Percentiles rank a stretch among this genome's conserved stretches.
phyloP scores from a whole-genome alignment of 768 basidiomycete species.

The Leccinum barrowsii region DNA sequence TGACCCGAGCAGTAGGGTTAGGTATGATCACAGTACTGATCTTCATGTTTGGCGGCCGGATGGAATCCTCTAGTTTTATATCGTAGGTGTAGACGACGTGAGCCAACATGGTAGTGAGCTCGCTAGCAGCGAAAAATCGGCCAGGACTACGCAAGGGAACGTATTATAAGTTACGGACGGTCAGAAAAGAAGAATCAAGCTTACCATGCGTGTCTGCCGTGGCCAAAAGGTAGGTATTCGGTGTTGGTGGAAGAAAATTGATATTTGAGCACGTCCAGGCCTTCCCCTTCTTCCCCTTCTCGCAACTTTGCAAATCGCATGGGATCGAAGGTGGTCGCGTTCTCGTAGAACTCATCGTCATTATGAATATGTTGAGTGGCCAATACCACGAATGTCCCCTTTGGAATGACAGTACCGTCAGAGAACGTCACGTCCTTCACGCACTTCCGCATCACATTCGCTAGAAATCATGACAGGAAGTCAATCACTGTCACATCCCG shows the following conservation, averaged over 20 bases:
- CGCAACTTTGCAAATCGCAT: neutral
- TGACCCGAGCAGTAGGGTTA: neutral
- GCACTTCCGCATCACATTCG: conserved; percentile 7
- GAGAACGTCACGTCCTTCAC: conserved; percentile 26
- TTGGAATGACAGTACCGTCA: conserved; percentile 37
- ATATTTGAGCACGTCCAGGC: neutral
- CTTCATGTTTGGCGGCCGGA: neutral
- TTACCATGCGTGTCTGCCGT: neutral
- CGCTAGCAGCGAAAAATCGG: neutral
- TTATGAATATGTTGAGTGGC: conserved; percentile 24
- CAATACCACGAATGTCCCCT: conserved; percentile 26
- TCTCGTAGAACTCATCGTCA: conserved; percentile 27
- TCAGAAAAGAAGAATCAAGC: neutral
- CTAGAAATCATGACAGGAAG: neutral
- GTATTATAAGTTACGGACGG: neutral
- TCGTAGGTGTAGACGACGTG: neutral
- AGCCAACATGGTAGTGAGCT: neutral
- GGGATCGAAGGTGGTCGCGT: conserved; percentile 21
- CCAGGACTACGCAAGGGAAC: neutral
- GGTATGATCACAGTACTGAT: neutral
- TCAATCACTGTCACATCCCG: neutral
- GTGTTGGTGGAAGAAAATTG: neutral
- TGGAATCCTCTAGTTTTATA: neutral
- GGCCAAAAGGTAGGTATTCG: neutral
- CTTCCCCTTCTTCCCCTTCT: neutral